Conservation (phyloP, 257 asterid genomes). For the Plantago ovata region DNA sequence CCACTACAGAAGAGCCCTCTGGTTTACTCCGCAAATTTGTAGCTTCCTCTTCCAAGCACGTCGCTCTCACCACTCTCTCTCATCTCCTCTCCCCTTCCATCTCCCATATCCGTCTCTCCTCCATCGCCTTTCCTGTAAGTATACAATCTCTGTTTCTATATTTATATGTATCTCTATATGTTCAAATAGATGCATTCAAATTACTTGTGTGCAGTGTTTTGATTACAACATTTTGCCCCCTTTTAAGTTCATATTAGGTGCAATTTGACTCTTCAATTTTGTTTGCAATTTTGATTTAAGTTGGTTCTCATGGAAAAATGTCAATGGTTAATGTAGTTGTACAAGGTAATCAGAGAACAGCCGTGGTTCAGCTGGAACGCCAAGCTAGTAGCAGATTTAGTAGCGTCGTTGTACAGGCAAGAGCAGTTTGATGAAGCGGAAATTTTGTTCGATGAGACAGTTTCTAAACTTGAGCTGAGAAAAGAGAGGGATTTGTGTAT, state of each 20-base stretch:
- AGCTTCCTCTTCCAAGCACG: conserved; percentile 65
- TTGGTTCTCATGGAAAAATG: not conserved
- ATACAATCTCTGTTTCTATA: not conserved
- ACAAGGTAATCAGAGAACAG: conserved; percentile 49
- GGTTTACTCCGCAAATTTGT: conserved; percentile 72
- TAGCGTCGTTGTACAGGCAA: conserved; percentile 46
- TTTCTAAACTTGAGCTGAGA: conserved; percentile 31
- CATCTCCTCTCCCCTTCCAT: conserved; percentile 66
- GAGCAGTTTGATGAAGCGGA: conserved; percentile 50
- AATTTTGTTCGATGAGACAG: conserved; percentile 39
- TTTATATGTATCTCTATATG: too few species aligned
- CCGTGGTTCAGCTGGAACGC: conserved; percentile 91
- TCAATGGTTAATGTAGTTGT: conserved; percentile 50
- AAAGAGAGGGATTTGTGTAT: conserved; percentile 56
- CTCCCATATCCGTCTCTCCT: conserved; percentile 46
- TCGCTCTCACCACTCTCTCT: conserved; percentile 65
- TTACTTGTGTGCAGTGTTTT: too few species aligned
- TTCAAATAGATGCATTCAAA: too few species aligned
- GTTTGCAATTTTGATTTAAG: not conserved
- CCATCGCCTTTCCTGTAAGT: conserved; percentile 71
- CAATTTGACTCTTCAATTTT: too few species aligned
- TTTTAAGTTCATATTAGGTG: too few species aligned
- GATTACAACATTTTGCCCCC: too few species aligned
- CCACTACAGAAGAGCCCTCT: conserved; percentile 33
- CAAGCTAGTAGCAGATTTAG: conserved; percentile 70